Conservation (phyloP, 163 green algal species). For the Trebouxia gelatinosa region DNA sequence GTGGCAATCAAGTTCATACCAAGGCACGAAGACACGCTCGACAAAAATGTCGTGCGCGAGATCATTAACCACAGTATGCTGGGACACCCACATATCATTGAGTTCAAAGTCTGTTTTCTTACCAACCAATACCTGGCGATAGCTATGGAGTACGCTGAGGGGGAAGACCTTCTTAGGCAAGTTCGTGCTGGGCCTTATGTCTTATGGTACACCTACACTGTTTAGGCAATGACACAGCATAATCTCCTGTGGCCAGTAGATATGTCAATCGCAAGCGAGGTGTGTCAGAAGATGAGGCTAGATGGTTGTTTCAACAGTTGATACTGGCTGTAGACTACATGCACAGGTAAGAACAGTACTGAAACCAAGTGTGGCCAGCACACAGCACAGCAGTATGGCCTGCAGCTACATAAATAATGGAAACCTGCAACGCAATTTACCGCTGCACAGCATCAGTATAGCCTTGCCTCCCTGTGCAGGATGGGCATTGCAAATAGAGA, state of each 20-base stretch:
- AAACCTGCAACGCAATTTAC: too few species aligned
- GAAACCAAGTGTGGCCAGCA: not conserved
- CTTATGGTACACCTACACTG: too few species aligned
- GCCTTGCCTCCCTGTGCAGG: not conserved
- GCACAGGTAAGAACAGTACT: slow-evolving; percentile 52
- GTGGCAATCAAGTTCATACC: slow-evolving; percentile 46
- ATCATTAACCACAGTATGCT: slow-evolving; percentile 68
- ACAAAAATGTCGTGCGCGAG: slow-evolving; percentile 50
- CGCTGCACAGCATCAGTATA: too few species aligned
- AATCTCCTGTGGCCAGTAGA: too few species aligned
- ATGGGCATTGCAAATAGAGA: slow-evolving; percentile 76
- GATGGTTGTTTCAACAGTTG: slow-evolving; percentile 62
- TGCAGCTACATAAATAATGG: not conserved
- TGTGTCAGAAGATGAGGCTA: slow-evolving; percentile 50
- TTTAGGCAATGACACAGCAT: too few species aligned
- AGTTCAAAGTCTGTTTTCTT: slow-evolving; percentile 53
- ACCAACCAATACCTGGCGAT: slow-evolving; percentile 51
- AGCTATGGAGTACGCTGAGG: slow-evolving; percentile 64
- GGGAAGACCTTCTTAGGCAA: slow-evolving; percentile 58
- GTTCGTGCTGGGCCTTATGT: not conserved
- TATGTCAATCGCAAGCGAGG: not conserved
- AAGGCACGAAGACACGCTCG: not conserved
- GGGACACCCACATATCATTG: slow-evolving; percentile 34
- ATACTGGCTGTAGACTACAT: slow-evolving; percentile 87
- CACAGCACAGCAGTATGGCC: not conserved